Conservation (phyloP, 1,139 yeast genomes). For the Protomyces pachydermus region DNA sequence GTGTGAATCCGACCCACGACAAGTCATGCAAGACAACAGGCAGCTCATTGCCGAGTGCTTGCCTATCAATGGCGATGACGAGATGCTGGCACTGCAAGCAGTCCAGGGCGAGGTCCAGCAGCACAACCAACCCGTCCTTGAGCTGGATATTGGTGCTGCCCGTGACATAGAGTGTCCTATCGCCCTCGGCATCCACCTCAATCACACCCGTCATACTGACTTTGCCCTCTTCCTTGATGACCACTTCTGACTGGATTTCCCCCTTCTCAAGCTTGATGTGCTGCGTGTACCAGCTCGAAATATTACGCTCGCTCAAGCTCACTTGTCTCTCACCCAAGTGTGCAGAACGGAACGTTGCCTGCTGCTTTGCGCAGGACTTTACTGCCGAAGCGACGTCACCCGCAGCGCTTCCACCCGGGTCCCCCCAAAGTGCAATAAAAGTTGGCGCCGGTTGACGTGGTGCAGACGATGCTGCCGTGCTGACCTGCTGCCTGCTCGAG, state of each 20-base stretch:
- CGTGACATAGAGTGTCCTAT: constrained; percentile 8
- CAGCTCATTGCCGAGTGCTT: background rate
- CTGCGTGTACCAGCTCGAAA: constrained; percentile 5
- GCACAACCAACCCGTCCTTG: constrained; percentile 20
- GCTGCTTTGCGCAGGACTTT: constrained; percentile 23
- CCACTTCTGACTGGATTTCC: constrained; percentile 12
- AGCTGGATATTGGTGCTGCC: constrained; percentile 18
- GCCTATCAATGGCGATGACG: constrained; percentile 5
- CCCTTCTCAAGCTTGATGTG: constrained; percentile 1
- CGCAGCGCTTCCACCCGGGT: constrained; percentile 24
- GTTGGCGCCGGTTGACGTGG: constrained; percentile 9
- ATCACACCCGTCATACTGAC: constrained; percentile 15
- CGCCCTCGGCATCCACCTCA: constrained; percentile 5
- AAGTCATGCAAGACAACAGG: constrained; percentile 8
- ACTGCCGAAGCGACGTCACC: constrained; percentile 18
- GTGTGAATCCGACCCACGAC: constrained; percentile 19
- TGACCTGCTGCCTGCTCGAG: background rate
- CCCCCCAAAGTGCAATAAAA: constrained; percentile 11
- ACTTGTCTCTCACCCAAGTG: constrained; percentile 13
- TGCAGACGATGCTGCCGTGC: constrained; percentile 5
- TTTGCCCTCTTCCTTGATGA: constrained; percentile 20
- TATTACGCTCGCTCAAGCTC: background rate
- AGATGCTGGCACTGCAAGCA: constrained; percentile 20
- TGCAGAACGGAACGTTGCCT: constrained; percentile 12
- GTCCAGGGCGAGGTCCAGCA: constrained; percentile 12